Evolutionary conservation across 352 stramenopile species (phyloP).

Genomic region (Phytopythium cucurbitacearum): DNA sequence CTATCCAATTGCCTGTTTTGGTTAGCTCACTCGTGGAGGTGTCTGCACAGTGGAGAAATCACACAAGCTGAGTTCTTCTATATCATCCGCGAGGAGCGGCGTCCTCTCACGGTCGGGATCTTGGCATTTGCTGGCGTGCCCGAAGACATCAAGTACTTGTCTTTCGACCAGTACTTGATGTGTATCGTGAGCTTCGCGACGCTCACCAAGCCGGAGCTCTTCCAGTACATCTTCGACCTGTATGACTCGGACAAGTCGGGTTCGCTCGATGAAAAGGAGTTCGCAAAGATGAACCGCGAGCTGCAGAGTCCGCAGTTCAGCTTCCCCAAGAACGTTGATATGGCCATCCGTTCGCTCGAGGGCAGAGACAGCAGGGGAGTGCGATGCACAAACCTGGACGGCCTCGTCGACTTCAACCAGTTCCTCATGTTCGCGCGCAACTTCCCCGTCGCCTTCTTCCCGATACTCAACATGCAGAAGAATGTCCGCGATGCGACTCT

Average conservation of each 20-base stretch:
- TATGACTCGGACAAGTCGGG: conserved; percentile 60
- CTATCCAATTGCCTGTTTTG: too few species aligned
- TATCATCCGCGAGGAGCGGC: conserved; percentile 59
- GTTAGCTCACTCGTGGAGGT: neutral
- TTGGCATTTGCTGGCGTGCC: conserved; percentile 36
- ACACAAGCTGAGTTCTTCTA: conserved; percentile 73
- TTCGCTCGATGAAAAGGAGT: conserved; percentile 56
- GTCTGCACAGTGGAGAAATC: conserved; percentile 49
- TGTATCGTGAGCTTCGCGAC: conserved; percentile 55
- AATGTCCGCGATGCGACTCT: conserved; percentile 39
- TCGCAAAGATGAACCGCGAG: conserved; percentile 57
- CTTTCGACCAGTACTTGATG: conserved; percentile 59
- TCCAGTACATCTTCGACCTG: conserved; percentile 66
- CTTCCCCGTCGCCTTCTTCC: conserved; percentile 48
- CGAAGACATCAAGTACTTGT: conserved; percentile 46
- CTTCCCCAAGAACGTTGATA: conserved; percentile 60
- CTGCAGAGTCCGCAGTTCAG: conserved; percentile 62
- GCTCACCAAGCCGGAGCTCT: conserved; percentile 62
- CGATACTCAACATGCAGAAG: conserved; percentile 57
- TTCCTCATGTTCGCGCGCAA: conserved; percentile 51
- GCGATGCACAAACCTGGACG: conserved; percentile 22
- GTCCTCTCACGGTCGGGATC: conserved; percentile 50
- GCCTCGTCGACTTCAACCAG: conserved; percentile 36
- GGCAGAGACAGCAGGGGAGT: conserved; percentile 19
- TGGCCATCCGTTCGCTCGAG: conserved; percentile 47